Evolutionary conservation across 2,329 filamentous ascomycete genomes (phyloP).

Genomic region (Alternaria arbusti): DNA sequence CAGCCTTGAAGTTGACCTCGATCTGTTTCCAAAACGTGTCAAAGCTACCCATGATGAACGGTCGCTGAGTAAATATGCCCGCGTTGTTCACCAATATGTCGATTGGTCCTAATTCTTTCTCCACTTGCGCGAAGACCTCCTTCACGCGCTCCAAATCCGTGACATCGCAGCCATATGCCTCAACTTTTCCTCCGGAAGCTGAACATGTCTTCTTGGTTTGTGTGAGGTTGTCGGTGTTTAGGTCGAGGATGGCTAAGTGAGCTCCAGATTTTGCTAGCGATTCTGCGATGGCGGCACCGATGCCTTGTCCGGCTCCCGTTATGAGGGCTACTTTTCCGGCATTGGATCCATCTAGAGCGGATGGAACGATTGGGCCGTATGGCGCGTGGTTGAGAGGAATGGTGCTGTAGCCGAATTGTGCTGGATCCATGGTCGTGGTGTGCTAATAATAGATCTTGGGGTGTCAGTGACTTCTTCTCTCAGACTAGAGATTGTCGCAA

Average conservation of each 20-base stretch:
- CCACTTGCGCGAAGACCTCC: constrained; percentile 21
- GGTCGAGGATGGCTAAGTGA: constrained; percentile 34
- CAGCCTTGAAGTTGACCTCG: constrained; percentile 42
- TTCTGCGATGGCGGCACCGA: constrained; percentile 37
- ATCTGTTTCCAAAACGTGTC: constrained; percentile 38
- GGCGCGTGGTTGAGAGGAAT: constrained; percentile 24
- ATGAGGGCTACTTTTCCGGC: constrained; percentile 34
- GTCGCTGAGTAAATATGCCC: constrained; percentile 34
- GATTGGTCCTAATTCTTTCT: constrained; percentile 29
- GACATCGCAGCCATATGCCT: constrained; percentile 32
- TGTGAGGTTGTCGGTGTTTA: constrained; percentile 22
- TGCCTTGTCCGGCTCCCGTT: constrained; percentile 37
- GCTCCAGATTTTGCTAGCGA: constrained; percentile 37
- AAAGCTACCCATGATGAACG: constrained; percentile 36
- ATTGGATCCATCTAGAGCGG: constrained; percentile 25
- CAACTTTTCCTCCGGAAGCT: constrained; percentile 25
- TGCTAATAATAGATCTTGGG: not conserved
- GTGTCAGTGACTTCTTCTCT: no score
- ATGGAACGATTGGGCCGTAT: constrained; percentile 23
- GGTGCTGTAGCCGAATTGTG: constrained; percentile 30
- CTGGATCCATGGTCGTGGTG: constrained; percentile 24
- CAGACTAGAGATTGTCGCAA: not conserved
- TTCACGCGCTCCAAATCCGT: constrained; percentile 17
- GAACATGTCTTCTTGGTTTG: constrained; percentile 32
- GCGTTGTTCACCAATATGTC: constrained; percentile 41